Evolutionary conservation across 225 moss, liverwort and hornwort genomes (phyloP), one percentile per base, ranked within the genome.

Genomic region (Physcomitrellopsis africana): DNA sequence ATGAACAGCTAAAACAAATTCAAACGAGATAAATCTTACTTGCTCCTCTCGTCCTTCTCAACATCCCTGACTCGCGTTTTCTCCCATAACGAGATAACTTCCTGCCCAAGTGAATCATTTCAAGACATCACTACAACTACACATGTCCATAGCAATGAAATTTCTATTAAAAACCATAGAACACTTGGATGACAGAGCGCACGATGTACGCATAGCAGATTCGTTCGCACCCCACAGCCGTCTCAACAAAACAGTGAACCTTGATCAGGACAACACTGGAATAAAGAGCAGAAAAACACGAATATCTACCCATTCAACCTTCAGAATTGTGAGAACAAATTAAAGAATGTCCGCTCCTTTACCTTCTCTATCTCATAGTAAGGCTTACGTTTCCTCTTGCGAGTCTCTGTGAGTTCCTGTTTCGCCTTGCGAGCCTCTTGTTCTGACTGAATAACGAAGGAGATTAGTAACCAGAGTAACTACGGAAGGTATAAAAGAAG

Each of bases 281-380:
- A 37, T 37, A 37, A 24, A 37, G 32, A 37, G 32, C 32, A 37
- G 2, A 37, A 37, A 37, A 37, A 63, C 42, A 32, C 19, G 44
- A 42, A 47, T 60, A 58, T 7, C 3, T 43, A 16, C 11, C 8
- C 24, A 26, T 16, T 61, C 13, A 23, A 20, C 2, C 37, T 19
- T 69, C 43, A 14, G 29, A 22, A 61, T 1, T 54, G 13, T 49
- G 72, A 22, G 44, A 60, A 69, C 23, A 43, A 37, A 49, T 26
- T 52, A 13, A 60, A 61, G 43, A 9, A 74, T 52, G 52, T 19
- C 17, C 67, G 64, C 9, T 52, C 3, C 23, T 24, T 18, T 84
- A 89, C 96, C 84, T 99, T 99, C 86, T 95, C 93, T 70, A 93
- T 74, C 48, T 92, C 94, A 78, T 95, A 99, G 57, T 95, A 84